phyloP scores from a whole-genome alignment of 1,284 basidiomycete genomes.

The Cutaneotrichosporon sp. region DNA sequence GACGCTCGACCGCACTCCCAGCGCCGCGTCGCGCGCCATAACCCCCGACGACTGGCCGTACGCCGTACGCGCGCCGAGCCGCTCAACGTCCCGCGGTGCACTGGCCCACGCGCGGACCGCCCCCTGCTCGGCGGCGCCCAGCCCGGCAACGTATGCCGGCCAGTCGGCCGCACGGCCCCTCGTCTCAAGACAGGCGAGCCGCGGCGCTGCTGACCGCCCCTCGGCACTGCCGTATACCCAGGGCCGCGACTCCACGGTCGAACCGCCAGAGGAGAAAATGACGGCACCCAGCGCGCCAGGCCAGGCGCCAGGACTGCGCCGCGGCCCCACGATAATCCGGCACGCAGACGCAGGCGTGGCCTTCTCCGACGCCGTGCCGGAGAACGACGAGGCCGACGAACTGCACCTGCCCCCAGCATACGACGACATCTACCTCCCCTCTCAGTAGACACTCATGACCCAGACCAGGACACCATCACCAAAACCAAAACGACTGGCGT shows the following conservation, averaged over 20 bases:
- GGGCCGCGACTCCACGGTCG: neutral
- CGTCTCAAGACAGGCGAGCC: neutral
- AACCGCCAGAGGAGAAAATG: neutral
- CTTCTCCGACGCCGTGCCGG: conserved; percentile 12
- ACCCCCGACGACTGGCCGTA: neutral
- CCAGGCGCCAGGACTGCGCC: neutral
- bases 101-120: neutral
- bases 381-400: conserved; percentile 1
- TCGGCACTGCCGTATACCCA: neutral
- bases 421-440: conserved; percentile 22
- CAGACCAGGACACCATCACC: no score
- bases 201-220: neutral
- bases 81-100: neutral
- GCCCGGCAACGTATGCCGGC: neutral
- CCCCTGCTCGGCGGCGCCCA: neutral
- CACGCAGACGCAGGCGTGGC: conserved; percentile 21
- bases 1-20: neutral
- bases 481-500: no score
- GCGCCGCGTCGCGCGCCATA: neutral
- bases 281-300: neutral
- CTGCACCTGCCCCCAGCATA: conserved; percentile 21
- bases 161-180: neutral
- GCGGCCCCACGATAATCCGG: conserved; percentile 17
- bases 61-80: neutral
- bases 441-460: no score